Conservation (phyloP, 2,329 filamentous ascomycete genomes). For the Pseudocercospora fijiensis region DNA sequence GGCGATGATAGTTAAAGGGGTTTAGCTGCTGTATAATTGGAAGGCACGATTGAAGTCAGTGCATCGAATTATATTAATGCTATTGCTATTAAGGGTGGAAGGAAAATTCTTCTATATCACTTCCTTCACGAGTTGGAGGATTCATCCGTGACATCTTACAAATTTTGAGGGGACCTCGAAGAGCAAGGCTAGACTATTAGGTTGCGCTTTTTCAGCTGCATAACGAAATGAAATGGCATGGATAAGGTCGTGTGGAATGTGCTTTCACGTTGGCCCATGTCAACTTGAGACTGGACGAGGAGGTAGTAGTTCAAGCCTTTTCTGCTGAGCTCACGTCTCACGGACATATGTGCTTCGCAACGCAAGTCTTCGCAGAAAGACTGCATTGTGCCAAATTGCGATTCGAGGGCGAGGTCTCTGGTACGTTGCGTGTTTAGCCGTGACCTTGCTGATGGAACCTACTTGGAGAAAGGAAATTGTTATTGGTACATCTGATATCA, state of each 20-base stretch:
- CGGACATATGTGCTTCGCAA: not conserved
- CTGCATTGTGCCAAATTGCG: not conserved
- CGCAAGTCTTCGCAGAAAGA: not conserved
- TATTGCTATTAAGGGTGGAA: conserved; percentile 13
- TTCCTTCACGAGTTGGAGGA: conserved; percentile 16
- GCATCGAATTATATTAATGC: conserved; percentile 20
- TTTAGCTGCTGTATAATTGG: conserved; percentile 11
- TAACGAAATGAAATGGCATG: too few species aligned
- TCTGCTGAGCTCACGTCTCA: not conserved
- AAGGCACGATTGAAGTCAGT: conserved; percentile 7
- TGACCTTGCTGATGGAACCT: not conserved
- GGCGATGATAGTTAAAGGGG: not conserved
- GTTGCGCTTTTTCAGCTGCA: not conserved
- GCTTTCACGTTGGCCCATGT: not conserved
- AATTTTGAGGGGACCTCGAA: too few species aligned
- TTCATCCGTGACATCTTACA: conserved; percentile 8
- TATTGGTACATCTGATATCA: not conserved
- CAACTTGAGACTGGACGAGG: not conserved
- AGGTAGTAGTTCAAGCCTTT: not conserved
- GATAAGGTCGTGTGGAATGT: not conserved
- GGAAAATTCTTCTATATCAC: conserved; percentile 17
- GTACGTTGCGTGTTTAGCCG: not conserved
- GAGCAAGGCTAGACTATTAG: too few species aligned
- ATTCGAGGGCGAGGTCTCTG: not conserved
- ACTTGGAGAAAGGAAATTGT: not conserved